Percentiles rank a stretch among this genome's conserved stretches.
Evolutionary conservation across 2,329 filamentous ascomycete species (phyloP).

Genomic region (Tolypocladium ophioglossoides): DNA sequence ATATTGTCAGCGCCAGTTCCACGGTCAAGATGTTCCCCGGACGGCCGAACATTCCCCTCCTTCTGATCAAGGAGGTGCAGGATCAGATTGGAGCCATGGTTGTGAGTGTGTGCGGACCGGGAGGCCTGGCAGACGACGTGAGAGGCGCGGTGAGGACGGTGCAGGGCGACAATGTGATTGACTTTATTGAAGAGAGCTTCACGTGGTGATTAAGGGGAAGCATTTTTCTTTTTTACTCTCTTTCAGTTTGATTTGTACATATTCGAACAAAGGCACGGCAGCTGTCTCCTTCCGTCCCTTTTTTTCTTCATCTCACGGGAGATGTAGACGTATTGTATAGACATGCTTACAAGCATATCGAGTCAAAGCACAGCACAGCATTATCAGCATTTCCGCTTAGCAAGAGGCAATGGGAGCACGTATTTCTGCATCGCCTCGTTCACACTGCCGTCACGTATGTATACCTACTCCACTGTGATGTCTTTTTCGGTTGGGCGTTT

Average conservation of each 20-base stretch:
- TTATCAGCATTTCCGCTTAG: background rate
- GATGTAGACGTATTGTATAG: constrained; percentile 2
- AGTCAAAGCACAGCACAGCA: constrained; percentile 1
- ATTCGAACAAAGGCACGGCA: constrained; percentile 1
- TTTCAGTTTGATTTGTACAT: constrained; percentile 4
- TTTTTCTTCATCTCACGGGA: background rate
- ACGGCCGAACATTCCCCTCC: constrained; percentile 67
- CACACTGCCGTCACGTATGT: background rate
- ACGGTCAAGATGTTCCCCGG: constrained; percentile 91
- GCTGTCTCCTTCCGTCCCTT: background rate
- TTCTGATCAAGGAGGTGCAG: constrained; percentile 74
- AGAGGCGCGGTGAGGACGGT: constrained; percentile 54
- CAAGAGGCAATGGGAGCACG: background rate
- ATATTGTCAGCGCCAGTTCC: constrained; percentile 64
- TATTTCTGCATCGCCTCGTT: background rate
- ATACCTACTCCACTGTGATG: background rate
- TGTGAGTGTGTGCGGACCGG: constrained; percentile 71
- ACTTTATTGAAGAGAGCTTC: constrained; percentile 72
- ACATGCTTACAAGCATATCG: background rate
- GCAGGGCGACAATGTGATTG: constrained; percentile 53
- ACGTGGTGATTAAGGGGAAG: constrained; percentile 38
- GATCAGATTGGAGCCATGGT: constrained; percentile 81
- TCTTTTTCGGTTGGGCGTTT: no score
- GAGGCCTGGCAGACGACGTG: constrained; percentile 66
- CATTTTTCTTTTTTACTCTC: constrained; percentile 1